Evolutionary conservation across 148 eudicot species (phyloP).

Genomic region (Arbutus unedo): DNA sequence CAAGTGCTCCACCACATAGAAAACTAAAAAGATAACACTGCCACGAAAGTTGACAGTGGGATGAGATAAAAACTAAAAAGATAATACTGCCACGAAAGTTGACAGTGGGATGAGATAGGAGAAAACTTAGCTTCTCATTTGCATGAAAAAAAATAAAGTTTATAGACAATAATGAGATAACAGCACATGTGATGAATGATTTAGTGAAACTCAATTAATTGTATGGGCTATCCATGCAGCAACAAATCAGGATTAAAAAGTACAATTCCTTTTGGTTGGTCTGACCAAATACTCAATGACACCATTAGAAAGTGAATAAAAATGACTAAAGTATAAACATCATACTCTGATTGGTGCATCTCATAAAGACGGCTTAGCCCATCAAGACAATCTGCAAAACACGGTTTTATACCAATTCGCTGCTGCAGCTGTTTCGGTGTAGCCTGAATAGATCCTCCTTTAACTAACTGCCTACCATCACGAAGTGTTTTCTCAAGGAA

Average conservation of each 20-base stretch:
- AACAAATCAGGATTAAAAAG: neutral
- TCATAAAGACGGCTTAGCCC: conserved; percentile 64
- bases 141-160: neutral
- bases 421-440: conserved; percentile 52
- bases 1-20: neutral
- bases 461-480: conserved; percentile 66
- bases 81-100: neutral
- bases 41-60: neutral
- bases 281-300: neutral
- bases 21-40: neutral
- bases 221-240: neutral
- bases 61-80: neutral
- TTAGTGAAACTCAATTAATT: neutral
- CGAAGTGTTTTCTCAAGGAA: conserved; percentile 63
- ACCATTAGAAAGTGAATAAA: neutral
- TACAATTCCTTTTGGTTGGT: neutral
- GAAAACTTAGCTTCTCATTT: neutral
- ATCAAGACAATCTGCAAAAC: conserved; percentile 75
- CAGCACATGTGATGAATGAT: neutral
- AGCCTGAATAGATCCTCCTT: conserved; percentile 49
- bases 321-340: neutral
- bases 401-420: conserved; percentile 72
- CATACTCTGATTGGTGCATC: conserved; percentile 84
- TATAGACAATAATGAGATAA: neutral
- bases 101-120: neutral